phyloP scores from a whole-genome alignment of 805 yeast species.

The Candida methanosorbosa region DNA sequence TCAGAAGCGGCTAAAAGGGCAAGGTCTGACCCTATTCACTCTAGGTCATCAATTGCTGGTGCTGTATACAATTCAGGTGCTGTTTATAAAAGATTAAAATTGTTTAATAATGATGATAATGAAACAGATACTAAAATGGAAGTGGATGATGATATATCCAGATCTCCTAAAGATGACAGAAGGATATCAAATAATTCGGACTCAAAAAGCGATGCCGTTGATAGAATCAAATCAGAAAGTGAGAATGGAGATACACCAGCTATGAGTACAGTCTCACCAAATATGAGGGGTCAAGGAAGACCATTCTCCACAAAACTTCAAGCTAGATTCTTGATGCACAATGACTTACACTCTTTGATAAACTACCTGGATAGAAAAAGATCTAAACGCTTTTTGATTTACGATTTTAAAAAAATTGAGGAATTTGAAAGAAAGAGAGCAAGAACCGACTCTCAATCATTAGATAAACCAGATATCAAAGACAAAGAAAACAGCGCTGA shows the following conservation, averaged over 20 bases:
- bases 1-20: constrained; percentile 3
- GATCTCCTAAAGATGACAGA: constrained; percentile 1
- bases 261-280: background rate
- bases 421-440: too few relatives aligned
- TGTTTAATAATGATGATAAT: too few relatives aligned
- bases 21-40: constrained; percentile 4
- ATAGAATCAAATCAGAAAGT: background rate
- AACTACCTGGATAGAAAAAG: constrained; percentile 16
- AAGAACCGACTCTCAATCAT: too few relatives aligned
- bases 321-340: constrained; percentile 21
- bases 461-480: too few relatives aligned
- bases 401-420: constrained; percentile 7
- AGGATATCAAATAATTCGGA: background rate
- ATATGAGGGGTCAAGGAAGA: constrained; percentile 24
- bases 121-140: background rate
- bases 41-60: constrained; percentile 15
- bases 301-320: constrained; percentile 22
- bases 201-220: background rate
- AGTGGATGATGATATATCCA: background rate
- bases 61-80: constrained; percentile 17
- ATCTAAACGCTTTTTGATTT: constrained; percentile 9
- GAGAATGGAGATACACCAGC: background rate
- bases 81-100: constrained; percentile 15
- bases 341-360: constrained; percentile 13
- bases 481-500: too few relatives aligned